A percentile compares a stretch with the other conserved stretches of the same genome.
Evolutionary conservation across 192 early-diverging fungal genomes (phyloP).

Genomic region (Backusella mclennaniae): DNA sequence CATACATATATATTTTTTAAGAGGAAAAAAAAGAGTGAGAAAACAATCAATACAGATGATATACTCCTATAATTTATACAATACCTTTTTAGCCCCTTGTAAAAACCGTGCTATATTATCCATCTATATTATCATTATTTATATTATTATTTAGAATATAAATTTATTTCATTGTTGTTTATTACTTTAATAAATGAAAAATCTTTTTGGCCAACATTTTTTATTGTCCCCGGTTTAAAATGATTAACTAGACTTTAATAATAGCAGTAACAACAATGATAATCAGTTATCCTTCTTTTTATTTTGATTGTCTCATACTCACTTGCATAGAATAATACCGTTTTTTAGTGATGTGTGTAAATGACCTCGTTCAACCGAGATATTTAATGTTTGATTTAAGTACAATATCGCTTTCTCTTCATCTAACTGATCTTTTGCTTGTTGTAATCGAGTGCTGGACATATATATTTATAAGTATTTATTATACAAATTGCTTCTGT

Average conservation of each 20-base stretch:
- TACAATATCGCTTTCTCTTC: slow-evolving; percentile 3
- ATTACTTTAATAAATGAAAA: slow-evolving; percentile 12
- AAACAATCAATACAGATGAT: not conserved
- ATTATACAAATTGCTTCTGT: not conserved
- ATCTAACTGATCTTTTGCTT: slow-evolving; percentile 1
- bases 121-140: slow-evolving; percentile 2
- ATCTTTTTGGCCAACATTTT: slow-evolving; percentile 12
- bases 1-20: not conserved
- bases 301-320: not conserved
- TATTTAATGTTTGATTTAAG: not conserved
- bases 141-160: not conserved
- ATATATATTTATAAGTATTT: not conserved
- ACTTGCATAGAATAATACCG: slow-evolving; percentile 12
- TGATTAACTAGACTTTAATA: slow-evolving; percentile 10
- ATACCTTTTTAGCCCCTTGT: slow-evolving; percentile 14
- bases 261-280: not conserved
- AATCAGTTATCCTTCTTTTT: not conserved
- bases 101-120: slow-evolving; percentile 15
- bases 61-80: not conserved
- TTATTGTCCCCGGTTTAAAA: slow-evolving; percentile 2
- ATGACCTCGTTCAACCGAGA: not conserved
- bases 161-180: not conserved
- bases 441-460: not conserved
- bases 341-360: not conserved
- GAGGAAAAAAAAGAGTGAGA: slow-evolving; percentile 11